Percentiles rank a stretch among this genome's conserved stretches.
phyloP scores from a whole-genome alignment of 768 basidiomycete genomes.

The Pholiota microspora region DNA sequence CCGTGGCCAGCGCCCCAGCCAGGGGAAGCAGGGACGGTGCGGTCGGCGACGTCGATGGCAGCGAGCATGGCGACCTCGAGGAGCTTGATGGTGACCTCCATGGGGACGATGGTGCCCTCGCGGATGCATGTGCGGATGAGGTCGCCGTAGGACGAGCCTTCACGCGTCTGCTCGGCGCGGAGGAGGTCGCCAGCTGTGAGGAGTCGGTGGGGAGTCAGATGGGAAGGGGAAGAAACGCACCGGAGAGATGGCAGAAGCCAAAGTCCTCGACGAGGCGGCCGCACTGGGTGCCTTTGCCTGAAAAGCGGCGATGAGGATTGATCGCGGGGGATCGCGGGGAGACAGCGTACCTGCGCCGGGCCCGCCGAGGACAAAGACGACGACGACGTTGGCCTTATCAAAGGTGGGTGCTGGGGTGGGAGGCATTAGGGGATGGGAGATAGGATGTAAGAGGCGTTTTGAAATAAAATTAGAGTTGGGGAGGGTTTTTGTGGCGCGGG shows the following conservation, averaged over 20 bases:
- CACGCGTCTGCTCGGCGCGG: slow-evolving; percentile 88
- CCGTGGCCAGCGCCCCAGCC: slow-evolving; percentile 74
- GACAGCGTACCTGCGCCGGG: slow-evolving; percentile 81
- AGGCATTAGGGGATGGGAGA: no score
- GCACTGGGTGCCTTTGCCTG: slow-evolving; percentile 98
- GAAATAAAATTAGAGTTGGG: not conserved
- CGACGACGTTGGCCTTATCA: slow-evolving; percentile 70
- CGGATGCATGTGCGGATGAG: slow-evolving; percentile 87
- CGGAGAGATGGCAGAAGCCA: slow-evolving; percentile 90
- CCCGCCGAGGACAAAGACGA: slow-evolving; percentile 94
- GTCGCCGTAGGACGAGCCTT: slow-evolving; percentile 77
- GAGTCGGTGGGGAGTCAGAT: slow-evolving; percentile 5
- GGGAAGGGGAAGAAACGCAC: slow-evolving; percentile 38
- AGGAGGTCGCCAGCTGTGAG: slow-evolving; percentile 90
- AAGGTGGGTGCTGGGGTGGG: slow-evolving; percentile 47
- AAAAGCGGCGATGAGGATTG: not conserved
- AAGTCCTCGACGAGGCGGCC: slow-evolving; percentile 79
- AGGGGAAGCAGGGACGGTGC: slow-evolving; percentile 42
- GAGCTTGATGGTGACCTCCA: slow-evolving; percentile 95
- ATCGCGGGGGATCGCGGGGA: not conserved
- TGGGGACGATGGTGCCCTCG: slow-evolving; percentile 93
- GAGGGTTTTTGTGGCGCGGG: slow-evolving; percentile 42
- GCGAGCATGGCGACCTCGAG: slow-evolving; percentile 88
- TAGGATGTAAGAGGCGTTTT: no score
- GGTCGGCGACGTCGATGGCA: slow-evolving; percentile 3